Percentiles rank a stretch among this genome's conserved stretches.
Evolutionary conservation across 345 rosid genomes (phyloP).

Genomic region (Citrus trifoliata): DNA sequence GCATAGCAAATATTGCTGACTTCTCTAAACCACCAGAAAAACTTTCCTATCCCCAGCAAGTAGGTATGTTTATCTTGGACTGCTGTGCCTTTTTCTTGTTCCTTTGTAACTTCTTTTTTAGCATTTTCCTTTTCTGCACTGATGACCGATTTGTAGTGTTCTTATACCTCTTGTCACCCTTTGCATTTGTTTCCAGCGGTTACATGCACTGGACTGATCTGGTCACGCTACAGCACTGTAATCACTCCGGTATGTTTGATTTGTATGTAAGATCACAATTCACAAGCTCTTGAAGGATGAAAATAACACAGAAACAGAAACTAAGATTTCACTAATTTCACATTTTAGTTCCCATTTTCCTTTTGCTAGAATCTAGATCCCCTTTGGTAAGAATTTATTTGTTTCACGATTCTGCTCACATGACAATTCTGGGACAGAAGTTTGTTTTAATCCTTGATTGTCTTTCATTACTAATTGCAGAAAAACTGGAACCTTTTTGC

Average conservation of each 20-base stretch:
- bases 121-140: background rate
- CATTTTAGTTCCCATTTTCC: background rate
- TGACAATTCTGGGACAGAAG: background rate
- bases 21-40: conserved; percentile 79
- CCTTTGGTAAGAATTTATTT: background rate
- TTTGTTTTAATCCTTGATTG: conserved; percentile 4
- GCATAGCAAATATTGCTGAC: conserved; percentile 85
- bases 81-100: background rate
- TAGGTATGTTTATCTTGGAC: conserved; percentile 34
- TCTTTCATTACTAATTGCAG: conserved; percentile 37
- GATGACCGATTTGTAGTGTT: background rate
- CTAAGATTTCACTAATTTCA: background rate
- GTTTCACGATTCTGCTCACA: background rate
- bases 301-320: background rate
- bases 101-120: background rate
- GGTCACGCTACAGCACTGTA: conserved; percentile 86
- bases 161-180: conserved; percentile 12
- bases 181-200: conserved; percentile 53
- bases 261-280: background rate
- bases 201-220: conserved; percentile 61
- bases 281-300: background rate
- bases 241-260: conserved; percentile 70
- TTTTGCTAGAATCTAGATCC: background rate
- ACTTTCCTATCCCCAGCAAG: conserved; percentile 85
- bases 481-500: conserved; percentile 95